Conservation (phyloP, 1,284 basidiomycete genomes). For the Tylopilus sp. region DNA sequence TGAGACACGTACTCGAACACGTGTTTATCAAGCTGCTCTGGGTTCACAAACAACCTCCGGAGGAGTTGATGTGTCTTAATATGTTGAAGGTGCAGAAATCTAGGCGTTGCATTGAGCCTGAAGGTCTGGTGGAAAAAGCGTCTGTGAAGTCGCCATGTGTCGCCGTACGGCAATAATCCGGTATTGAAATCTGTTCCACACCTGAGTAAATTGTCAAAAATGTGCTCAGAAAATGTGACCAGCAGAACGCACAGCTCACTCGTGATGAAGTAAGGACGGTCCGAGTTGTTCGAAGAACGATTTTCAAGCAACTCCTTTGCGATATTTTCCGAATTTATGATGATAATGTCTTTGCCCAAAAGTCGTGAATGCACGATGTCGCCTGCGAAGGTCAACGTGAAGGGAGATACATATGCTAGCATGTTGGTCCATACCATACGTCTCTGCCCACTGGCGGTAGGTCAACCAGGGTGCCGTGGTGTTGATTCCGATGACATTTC, state of each 20-base stretch:
- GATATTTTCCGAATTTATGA: constrained; percentile 40
- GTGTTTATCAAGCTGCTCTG: constrained; percentile 36
- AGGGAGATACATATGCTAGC: neutral
- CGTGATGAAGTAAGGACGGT: constrained; percentile 34
- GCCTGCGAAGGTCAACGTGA: constrained; percentile 21
- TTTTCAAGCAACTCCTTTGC: constrained; percentile 16
- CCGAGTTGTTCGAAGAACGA: constrained; percentile 9
- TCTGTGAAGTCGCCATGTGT: constrained; percentile 50
- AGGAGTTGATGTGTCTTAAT: neutral
- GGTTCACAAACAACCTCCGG: constrained; percentile 37
- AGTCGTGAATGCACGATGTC: constrained; percentile 39
- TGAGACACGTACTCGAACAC: constrained; percentile 20
- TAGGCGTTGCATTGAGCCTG: neutral
- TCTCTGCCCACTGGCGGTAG: constrained; percentile 25
- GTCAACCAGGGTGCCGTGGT: constrained; percentile 26
- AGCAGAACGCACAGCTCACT: constrained; percentile 13
- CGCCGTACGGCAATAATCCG: constrained; percentile 47
- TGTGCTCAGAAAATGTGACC: too few relatives aligned
- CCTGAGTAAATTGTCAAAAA: constrained; percentile 31
- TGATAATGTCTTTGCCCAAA: constrained; percentile 45
- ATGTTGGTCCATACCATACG: constrained; percentile 13
- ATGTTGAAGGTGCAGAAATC: constrained; percentile 35
- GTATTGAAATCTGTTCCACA: constrained; percentile 49
- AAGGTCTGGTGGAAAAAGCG: constrained; percentile 46
- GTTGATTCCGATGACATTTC: constrained; percentile 23